Percentiles rank a stretch among this genome's conserved stretches.
Evolutionary conservation across 306 rosid genomes (phyloP).

Genomic region (Cicer judaicum): DNA sequence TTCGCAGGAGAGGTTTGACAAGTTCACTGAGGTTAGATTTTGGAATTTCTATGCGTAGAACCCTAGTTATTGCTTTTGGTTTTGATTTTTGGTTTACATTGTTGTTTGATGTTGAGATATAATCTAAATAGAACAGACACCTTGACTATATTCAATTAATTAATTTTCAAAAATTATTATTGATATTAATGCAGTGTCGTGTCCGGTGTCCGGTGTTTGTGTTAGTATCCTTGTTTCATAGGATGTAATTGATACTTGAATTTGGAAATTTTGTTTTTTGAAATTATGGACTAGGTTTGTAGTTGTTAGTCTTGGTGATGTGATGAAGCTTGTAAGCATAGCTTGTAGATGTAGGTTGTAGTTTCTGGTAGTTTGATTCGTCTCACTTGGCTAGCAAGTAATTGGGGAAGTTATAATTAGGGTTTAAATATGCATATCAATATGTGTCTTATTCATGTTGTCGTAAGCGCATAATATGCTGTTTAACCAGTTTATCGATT

Average conservation of each 20-base stretch:
- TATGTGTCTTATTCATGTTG: constrained; percentile 26
- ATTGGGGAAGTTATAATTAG: constrained; percentile 27
- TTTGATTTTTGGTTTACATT: neutral
- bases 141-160: too few species aligned
- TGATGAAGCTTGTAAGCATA: neutral
- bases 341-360: neutral
- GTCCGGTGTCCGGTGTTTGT: too few species aligned
- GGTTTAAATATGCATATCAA: constrained; percentile 12
- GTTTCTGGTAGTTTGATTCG: constrained; percentile 31
- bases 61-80: constrained; percentile 39
- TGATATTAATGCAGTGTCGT: too few species aligned
- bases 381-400: constrained; percentile 17
- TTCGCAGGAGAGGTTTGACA: constrained; percentile 53
- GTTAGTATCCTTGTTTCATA: neutral
- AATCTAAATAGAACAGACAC: too few species aligned
- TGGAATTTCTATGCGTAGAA: constrained; percentile 38
- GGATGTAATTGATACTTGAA: constrained; percentile 33
- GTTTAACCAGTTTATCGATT: constrained; percentile 22
- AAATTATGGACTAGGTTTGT: constrained; percentile 34
- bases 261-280: constrained; percentile 10
- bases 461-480: constrained; percentile 7
- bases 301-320: constrained; percentile 24
- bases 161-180: too few species aligned
- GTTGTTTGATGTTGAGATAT: neutral
- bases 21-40: constrained; percentile 75